These are phyloP conservation scores for Gossypium arboreum DNA, from an alignment of 345 rosid species.

Conservation along the genomic window DNA sequence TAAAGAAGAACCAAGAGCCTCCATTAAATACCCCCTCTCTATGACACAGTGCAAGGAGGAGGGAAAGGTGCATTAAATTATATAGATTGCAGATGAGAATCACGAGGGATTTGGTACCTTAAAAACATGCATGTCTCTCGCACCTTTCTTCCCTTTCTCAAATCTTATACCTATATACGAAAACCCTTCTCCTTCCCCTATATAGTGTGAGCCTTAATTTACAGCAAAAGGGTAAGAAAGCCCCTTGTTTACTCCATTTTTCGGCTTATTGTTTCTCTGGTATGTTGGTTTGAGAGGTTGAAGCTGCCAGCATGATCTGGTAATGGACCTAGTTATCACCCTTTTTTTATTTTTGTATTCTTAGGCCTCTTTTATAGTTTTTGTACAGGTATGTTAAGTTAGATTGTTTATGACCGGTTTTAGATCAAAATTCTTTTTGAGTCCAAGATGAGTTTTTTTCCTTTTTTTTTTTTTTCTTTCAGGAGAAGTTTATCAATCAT, in stretches of 20 bases:
- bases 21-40: constrained; percentile 35
- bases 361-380: no score
- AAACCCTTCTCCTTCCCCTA: neutral
- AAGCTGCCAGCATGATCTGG: constrained; percentile 99
- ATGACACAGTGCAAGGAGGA: constrained; percentile 14
- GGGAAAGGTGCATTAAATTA: constrained; percentile 22
- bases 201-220: neutral
- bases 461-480: no score
- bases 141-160: constrained; percentile 5
- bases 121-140: constrained; percentile 32
- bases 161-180: neutral
- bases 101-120: constrained; percentile 27
- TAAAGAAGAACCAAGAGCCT: constrained; percentile 36
- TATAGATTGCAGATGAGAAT: constrained; percentile 18
- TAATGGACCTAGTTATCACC: constrained; percentile 18
- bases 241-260: neutral
- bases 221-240: neutral
- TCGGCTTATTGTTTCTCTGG: neutral
- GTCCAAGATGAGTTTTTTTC: neutral
- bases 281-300: constrained; percentile 78
- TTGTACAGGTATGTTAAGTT: no score
- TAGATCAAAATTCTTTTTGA: constrained; percentile 4
- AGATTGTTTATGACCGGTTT: constrained; percentile 3
- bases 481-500: neutral
- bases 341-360: neutral